Conservation (phyloP, 345 rosid species). For the Populus tremula region DNA sequence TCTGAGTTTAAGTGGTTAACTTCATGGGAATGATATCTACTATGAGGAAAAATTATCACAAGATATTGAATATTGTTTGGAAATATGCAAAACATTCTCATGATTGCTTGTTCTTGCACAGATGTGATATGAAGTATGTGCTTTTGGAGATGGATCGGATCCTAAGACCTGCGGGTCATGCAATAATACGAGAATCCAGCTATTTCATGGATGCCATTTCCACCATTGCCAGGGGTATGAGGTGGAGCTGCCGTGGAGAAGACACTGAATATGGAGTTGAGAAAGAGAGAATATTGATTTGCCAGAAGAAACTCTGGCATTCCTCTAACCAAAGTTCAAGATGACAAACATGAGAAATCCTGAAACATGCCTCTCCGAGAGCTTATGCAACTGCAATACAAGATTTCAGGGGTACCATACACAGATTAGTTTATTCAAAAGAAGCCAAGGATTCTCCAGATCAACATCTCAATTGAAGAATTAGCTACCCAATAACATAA, state of each 20-base stretch:
- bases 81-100: slow-evolving; percentile 6
- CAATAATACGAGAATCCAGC: slow-evolving; percentile 72
- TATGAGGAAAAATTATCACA: background rate
- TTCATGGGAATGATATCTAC: background rate
- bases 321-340: slow-evolving; percentile 48
- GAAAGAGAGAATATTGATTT: slow-evolving; percentile 77
- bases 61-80: background rate
- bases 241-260: slow-evolving; percentile 81
- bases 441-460: background rate
- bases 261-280: slow-evolving; percentile 55
- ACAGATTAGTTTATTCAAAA: background rate
- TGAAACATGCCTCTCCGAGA: background rate
- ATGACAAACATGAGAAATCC: slow-evolving; percentile 7
- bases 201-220: slow-evolving; percentile 62
- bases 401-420: slow-evolving; percentile 5
- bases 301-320: slow-evolving; percentile 93
- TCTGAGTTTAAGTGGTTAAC: background rate
- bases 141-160: slow-evolving; percentile 93
- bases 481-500: background rate
- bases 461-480: background rate
- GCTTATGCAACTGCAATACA: background rate
- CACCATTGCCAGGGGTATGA: slow-evolving; percentile 70
- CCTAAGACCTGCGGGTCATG: slow-evolving; percentile 74
- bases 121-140: slow-evolving; percentile 85
- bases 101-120: slow-evolving; percentile 25